Conservation (phyloP, 495 filamentous ascomycete species). For the Acidiella bohemica region DNA sequence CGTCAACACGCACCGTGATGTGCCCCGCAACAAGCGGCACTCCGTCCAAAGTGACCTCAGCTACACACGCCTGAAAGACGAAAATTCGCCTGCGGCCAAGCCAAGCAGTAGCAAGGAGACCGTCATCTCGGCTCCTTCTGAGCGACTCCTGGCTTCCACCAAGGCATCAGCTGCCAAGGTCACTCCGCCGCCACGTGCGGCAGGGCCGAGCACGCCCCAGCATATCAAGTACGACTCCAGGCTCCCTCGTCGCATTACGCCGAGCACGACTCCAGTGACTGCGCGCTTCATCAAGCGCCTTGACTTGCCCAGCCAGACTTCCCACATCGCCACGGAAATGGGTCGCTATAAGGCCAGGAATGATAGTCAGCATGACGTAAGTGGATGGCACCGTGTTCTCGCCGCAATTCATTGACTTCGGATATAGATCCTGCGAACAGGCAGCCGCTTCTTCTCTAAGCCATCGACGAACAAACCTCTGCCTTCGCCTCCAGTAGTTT, state of each 20-base stretch:
- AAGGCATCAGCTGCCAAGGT: slow-evolving; percentile 14
- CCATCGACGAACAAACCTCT: slow-evolving; percentile 10
- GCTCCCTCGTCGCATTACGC: slow-evolving; percentile 8
- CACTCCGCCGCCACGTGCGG: slow-evolving; percentile 1
- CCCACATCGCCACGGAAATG: too few species aligned
- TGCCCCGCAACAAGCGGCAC: slow-evolving; percentile 6
- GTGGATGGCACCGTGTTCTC: too few species aligned
- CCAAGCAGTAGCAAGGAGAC: background rate
- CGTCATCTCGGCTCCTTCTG: slow-evolving; percentile 2
- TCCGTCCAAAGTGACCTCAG: background rate
- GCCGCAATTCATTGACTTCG: too few species aligned
- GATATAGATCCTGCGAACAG: background rate
- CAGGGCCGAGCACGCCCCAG: slow-evolving; percentile 3
- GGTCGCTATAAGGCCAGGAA: too few species aligned
- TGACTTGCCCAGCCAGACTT: too few species aligned
- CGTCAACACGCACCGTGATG: slow-evolving; percentile 9
- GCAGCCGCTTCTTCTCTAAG: background rate
- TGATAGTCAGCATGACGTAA: too few species aligned
- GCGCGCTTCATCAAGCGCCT: too few species aligned
- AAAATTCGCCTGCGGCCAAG: background rate
- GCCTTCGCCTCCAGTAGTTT: slow-evolving; percentile 10
- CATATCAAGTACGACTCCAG: slow-evolving; percentile 4
- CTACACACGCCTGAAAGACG: slow-evolving; percentile 6
- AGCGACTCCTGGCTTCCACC: slow-evolving; percentile 5
- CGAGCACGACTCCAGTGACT: background rate